Conservation (phyloP, 192 early-diverging fungal species). For the Backusella liffmaniae region DNA sequence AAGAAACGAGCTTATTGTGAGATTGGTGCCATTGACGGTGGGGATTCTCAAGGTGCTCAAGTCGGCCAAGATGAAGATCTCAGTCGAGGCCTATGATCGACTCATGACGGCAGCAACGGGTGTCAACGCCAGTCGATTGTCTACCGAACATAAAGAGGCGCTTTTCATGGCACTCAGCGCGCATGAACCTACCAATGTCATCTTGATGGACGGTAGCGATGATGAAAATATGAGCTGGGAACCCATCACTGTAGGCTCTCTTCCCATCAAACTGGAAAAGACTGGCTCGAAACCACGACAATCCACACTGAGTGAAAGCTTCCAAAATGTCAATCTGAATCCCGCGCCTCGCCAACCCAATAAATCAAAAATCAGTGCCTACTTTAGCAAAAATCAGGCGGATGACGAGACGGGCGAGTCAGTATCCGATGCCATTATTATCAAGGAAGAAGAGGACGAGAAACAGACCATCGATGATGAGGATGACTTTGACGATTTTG, state of each 20-base stretch:
- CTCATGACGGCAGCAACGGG: constrained; percentile 34
- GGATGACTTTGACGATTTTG: constrained; percentile 27
- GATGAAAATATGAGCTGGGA: constrained; percentile 26
- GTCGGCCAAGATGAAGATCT: constrained; percentile 17
- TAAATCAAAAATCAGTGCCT: background rate
- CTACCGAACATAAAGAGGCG: constrained; percentile 18
- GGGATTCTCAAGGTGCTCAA: constrained; percentile 18
- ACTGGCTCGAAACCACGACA: background rate
- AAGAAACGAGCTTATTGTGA: constrained; percentile 14
- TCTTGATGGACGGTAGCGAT: constrained; percentile 30
- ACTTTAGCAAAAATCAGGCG: background rate
- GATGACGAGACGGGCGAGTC: too few species aligned
- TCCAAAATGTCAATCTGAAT: background rate
- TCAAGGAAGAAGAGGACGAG: background rate
- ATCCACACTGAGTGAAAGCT: background rate
- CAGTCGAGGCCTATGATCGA: constrained; percentile 25
- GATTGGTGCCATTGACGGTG: constrained; percentile 22
- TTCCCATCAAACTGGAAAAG: background rate
- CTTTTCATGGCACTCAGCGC: constrained; percentile 29
- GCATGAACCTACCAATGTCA: constrained; percentile 30
- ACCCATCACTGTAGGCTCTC: background rate
- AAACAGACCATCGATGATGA: background rate
- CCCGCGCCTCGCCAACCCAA: too few species aligned
- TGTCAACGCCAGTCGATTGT: constrained; percentile 15
- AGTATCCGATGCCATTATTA: background rate